phyloP scores from a whole-genome alignment of 768 basidiomycete species.

The Pleurotus eryngii region DNA sequence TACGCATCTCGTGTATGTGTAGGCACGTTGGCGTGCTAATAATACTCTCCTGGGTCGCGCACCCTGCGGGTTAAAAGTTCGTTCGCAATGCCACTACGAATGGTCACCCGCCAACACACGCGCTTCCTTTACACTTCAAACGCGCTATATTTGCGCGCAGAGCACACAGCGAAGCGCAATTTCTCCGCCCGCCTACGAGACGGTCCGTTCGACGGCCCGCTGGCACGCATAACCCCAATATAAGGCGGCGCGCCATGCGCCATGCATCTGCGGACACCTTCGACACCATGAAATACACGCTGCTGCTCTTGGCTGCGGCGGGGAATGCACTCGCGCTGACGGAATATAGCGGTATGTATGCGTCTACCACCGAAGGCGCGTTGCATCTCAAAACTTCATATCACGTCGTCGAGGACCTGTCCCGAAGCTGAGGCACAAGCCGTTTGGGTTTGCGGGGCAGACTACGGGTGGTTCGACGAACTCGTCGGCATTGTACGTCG shows the following conservation, averaged over 20 bases:
- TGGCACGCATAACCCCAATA: not conserved
- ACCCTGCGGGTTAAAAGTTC: too few relatives aligned
- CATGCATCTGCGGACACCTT: not conserved
- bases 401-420: not conserved
- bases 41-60: too few relatives aligned
- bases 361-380: not conserved
- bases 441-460: constrained; percentile 12
- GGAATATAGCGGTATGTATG: not conserved
- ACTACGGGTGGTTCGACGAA: constrained; percentile 12
- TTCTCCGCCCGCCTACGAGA: not conserved
- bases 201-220: constrained; percentile 4
- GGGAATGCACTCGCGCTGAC: not conserved
- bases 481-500: constrained; percentile 11
- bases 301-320: not conserved
- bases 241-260: not conserved
- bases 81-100: too few relatives aligned
- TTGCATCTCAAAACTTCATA: not conserved
- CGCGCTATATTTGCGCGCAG: too few relatives aligned
- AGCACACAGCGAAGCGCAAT: not conserved
- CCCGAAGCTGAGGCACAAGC: not conserved
- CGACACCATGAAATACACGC: not conserved
- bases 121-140: too few relatives aligned
- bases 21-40: too few relatives aligned
- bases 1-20: too few relatives aligned
- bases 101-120: too few relatives aligned